Evolutionary conservation across 2,329 filamentous ascomycete genomes (phyloP), one percentile per base, ranked within the genome.

Genomic region (Dendryphion nanum): DNA sequence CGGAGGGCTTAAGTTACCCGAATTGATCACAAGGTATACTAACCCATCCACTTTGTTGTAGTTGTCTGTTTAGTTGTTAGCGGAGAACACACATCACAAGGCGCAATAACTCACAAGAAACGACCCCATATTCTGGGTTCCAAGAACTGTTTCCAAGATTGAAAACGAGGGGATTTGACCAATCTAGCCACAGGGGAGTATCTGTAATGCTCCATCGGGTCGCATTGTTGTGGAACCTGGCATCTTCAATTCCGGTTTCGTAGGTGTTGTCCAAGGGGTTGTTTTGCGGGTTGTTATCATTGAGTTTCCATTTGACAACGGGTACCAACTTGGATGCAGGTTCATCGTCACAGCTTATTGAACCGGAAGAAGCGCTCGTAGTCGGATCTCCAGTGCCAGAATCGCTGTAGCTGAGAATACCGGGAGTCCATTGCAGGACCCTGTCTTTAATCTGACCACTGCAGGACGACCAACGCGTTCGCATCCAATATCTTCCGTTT

Each of bases 401-500:
- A 33, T 42, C 35, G 4, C 15, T 23, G 35, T 55, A 55, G 30
- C 44, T 48, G 38, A 55, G 43, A 30, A 55, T 48, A 14, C 51
- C 51, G n/a, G n/a, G n/a, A 12, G 42, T 45, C 18, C 44, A 35
- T 33, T 45, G 40, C 1, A 16, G 23, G 18, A 45, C 41, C 4
- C 19, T 30, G 2, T 48, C 23, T 8, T 29, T 12, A 10, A 29
- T 21, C 13, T 38, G 35, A 15, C 44, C 44, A 15, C 19, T 20
- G 15, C 29, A 35, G 17, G 23, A 34, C 23, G 32, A 34, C 15
- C 48, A 51, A 29, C 53, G 45, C 3, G 66, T 68, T 7, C 69
- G 59, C 44, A 72, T 66, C 68, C 68, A 71, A 50, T 70, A 71
- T 38, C 61, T 69, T 10, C 61, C 67, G 7, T 55, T 47, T 18